Percentiles rank a stretch among this genome's conserved stretches.
phyloP scores from a whole-genome alignment of 176 grass and related monocot genomes.

The Ananas comosus region DNA sequence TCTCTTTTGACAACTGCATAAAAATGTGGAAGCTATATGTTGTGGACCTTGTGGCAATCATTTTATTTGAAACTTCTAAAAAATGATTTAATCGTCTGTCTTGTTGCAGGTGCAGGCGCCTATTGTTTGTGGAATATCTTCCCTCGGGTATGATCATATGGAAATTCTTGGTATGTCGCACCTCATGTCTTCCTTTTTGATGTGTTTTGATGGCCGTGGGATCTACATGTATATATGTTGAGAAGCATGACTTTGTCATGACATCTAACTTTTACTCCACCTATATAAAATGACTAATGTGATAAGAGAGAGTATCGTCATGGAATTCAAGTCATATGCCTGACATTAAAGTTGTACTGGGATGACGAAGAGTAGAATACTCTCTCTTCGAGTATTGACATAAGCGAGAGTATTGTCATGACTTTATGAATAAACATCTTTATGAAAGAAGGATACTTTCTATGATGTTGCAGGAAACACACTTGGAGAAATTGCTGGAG shows the following conservation, averaged over 20 bases:
- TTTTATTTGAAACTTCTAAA: background rate
- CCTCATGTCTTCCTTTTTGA: background rate
- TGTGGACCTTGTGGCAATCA: background rate
- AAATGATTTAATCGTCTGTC: background rate
- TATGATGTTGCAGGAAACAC: slow-evolving; percentile 46
- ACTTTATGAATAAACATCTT: too few species aligned
- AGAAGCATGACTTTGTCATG: too few species aligned
- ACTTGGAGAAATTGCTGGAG: slow-evolving; percentile 59
- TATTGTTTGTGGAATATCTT: slow-evolving; percentile 76
- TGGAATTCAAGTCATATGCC: background rate
- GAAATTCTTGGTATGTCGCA: slow-evolving; percentile 81
- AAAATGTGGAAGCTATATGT: too few species aligned
- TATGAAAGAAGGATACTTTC: too few species aligned
- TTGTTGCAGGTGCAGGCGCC: slow-evolving; percentile 65
- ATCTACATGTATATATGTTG: background rate
- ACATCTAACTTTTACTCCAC: too few species aligned
- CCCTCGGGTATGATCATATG: slow-evolving; percentile 88
- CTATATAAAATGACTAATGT: background rate
- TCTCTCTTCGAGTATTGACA: too few species aligned
- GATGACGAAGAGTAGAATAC: too few species aligned
- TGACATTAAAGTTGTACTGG: background rate
- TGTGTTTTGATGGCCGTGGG: too few species aligned
- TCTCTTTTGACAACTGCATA: too few species aligned
- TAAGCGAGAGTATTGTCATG: too few species aligned
- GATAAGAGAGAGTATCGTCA: background rate